Percentiles rank a stretch among this genome's conserved stretches.
Evolutionary conservation across 345 rosid genomes (phyloP).

Genomic region (Theobroma cacao): DNA sequence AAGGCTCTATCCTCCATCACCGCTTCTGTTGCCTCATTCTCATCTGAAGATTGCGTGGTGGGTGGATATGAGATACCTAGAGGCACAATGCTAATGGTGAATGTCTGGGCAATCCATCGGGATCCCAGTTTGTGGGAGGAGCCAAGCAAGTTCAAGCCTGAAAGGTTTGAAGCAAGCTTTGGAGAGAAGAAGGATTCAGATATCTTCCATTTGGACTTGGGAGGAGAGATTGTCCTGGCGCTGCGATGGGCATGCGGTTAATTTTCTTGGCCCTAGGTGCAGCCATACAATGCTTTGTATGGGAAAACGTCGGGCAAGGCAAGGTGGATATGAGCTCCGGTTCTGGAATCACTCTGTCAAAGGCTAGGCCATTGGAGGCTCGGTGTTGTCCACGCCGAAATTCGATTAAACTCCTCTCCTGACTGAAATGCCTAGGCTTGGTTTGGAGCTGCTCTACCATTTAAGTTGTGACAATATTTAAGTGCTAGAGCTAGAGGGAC

Average conservation of each 20-base stretch:
- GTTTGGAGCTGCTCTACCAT: too few relatives aligned
- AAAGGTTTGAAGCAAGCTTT: background rate
- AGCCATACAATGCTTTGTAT: slow-evolving; percentile 57
- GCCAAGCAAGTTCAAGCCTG: too few relatives aligned
- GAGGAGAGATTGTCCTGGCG: slow-evolving; percentile 63
- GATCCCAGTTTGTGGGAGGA: too few relatives aligned
- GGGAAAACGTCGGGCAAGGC: slow-evolving; percentile 35
- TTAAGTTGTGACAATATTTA: too few relatives aligned
- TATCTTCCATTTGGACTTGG: slow-evolving; percentile 57
- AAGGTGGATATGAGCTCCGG: slow-evolving; percentile 40
- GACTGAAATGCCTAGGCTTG: too few relatives aligned
- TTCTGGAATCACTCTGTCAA: slow-evolving; percentile 29
- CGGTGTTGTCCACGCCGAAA: too few relatives aligned
- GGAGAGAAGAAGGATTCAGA: background rate
- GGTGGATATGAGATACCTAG: slow-evolving; percentile 34
- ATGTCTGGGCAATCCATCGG: background rate
- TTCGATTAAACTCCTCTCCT: background rate
- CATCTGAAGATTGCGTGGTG: slow-evolving; percentile 40
- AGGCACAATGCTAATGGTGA: background rate
- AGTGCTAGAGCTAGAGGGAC: too few relatives aligned
- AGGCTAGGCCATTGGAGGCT: background rate
- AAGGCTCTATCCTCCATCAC: background rate
- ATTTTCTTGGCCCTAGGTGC: slow-evolving; percentile 38
- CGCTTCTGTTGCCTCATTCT: slow-evolving; percentile 44
- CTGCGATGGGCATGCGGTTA: background rate